A percentile compares a stretch with the other conserved stretches of the same genome.
phyloP scores from a whole-genome alignment of 2,329 filamentous ascomycete genomes.

The Cercospora zeina region DNA sequence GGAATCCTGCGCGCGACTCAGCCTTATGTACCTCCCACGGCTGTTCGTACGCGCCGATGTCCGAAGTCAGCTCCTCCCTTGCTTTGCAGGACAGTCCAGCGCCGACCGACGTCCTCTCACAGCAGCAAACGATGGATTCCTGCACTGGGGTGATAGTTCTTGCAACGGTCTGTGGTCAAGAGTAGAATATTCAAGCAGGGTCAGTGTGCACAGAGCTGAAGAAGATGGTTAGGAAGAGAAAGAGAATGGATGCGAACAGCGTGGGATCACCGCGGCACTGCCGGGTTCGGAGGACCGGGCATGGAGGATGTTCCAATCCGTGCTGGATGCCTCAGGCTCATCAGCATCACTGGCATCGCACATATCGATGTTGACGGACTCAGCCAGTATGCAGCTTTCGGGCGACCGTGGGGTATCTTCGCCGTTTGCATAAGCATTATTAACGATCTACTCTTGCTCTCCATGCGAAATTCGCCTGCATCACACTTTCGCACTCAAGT shows the following conservation, averaged over 20 bases:
- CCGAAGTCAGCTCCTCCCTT: slow-evolving; percentile 8
- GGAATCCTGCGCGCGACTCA: slow-evolving; percentile 3
- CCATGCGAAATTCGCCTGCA: too few species aligned
- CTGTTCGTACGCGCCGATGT: slow-evolving; percentile 7
- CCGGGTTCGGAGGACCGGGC: background rate
- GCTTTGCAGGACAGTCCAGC: background rate
- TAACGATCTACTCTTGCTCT: too few species aligned
- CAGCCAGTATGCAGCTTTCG: too few species aligned
- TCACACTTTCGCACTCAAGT: too few species aligned
- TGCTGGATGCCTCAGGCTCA: background rate
- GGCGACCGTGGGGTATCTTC: too few species aligned
- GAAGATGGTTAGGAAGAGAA: background rate
- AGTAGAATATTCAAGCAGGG: background rate
- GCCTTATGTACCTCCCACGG: background rate
- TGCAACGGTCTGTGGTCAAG: background rate
- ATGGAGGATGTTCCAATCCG: background rate
- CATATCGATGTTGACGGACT: too few species aligned
- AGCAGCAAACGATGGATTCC: background rate
- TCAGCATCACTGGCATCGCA: too few species aligned
- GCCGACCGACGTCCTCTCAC: background rate
- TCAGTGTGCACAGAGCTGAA: background rate
- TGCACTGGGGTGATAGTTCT: background rate
- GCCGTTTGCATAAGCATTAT: too few species aligned
- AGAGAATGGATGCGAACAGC: too few species aligned
- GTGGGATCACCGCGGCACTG: background rate